These are phyloP conservation scores for Aspergillus haitiensis DNA, from an alignment of 495 filamentous ascomycete species.

Conservation along the genomic window DNA sequence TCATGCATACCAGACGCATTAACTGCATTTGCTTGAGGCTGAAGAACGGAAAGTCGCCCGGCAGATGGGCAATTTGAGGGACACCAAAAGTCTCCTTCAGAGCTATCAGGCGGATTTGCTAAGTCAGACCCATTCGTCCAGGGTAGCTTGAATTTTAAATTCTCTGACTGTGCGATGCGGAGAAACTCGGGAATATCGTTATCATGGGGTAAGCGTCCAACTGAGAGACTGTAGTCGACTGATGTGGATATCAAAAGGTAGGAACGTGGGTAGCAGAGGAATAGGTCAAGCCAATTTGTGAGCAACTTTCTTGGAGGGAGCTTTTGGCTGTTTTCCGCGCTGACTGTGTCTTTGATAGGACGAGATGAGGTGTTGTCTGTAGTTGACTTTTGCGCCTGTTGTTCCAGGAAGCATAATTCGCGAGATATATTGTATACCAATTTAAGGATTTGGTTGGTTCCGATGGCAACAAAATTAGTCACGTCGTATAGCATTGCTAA, in stretches of 20 bases:
- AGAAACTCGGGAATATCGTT: slow-evolving; percentile 24
- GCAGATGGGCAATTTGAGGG: background rate
- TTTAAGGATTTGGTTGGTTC: slow-evolving; percentile 33
- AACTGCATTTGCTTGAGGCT: background rate
- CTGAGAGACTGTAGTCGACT: slow-evolving; percentile 30
- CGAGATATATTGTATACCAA: slow-evolving; percentile 31
- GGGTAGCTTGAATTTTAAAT: slow-evolving; percentile 6
- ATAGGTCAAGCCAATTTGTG: slow-evolving; percentile 29
- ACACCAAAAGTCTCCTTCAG: slow-evolving; percentile 7
- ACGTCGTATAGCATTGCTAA: slow-evolving; percentile 32
- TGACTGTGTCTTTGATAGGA: background rate
- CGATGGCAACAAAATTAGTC: slow-evolving; percentile 31
- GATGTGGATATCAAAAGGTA: slow-evolving; percentile 35
- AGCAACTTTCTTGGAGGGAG: background rate
- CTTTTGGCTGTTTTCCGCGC: background rate
- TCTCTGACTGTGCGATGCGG: background rate
- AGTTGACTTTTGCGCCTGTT: slow-evolving; percentile 9
- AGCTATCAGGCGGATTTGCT: background rate
- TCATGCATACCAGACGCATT: no score
- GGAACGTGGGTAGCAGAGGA: slow-evolving; percentile 28
- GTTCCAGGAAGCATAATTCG: slow-evolving; percentile 22
- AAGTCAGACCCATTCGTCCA: slow-evolving; percentile 5
- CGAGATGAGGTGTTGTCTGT: background rate
- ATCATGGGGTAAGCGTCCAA: slow-evolving; percentile 26
- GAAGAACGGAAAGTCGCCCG: slow-evolving; percentile 1